Evolutionary conservation across 1,284 basidiomycete genomes (phyloP).

Genomic region (Tylopilus sp.): DNA sequence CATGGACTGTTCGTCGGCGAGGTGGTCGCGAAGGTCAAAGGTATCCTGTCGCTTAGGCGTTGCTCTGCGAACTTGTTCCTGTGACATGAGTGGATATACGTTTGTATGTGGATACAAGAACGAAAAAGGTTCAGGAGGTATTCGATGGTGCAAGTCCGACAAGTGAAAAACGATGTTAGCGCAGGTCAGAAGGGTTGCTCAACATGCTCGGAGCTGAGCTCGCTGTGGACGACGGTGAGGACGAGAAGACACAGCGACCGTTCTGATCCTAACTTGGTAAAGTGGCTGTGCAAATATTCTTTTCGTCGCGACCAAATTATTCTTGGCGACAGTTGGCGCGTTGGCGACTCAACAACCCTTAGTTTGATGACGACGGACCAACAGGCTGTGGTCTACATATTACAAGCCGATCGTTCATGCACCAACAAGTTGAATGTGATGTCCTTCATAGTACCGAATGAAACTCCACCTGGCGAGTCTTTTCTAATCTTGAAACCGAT

Average conservation of each 20-base stretch:
- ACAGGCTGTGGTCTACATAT: too few species aligned
- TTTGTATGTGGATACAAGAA: slow-evolving; percentile 1
- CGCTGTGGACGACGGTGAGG: slow-evolving; percentile 11
- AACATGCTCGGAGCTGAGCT: slow-evolving; percentile 22
- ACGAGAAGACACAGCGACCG: background rate
- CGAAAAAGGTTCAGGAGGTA: background rate
- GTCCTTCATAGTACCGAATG: too few species aligned
- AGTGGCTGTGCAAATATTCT: slow-evolving; percentile 15
- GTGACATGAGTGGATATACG: slow-evolving; percentile 24
- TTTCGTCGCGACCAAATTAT: background rate
- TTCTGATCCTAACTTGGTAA: background rate
- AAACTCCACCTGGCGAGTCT: too few species aligned
- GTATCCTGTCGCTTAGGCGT: slow-evolving; percentile 51
- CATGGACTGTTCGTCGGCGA: slow-evolving; percentile 51
- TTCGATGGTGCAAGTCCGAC: background rate
- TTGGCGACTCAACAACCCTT: too few species aligned
- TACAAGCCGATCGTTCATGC: too few species aligned
- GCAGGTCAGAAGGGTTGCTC: slow-evolving; percentile 4
- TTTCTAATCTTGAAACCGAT: too few species aligned
- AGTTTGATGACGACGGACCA: too few species aligned
- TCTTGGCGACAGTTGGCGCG: background rate
- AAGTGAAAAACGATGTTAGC: background rate
- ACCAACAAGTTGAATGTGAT: too few species aligned
- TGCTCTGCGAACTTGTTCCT: slow-evolving; percentile 21
- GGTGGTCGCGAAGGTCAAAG: slow-evolving; percentile 64